Evolutionary conservation across 2,329 filamentous ascomycete species (phyloP).

Genomic region (Corniculantispora saksenae): DNA sequence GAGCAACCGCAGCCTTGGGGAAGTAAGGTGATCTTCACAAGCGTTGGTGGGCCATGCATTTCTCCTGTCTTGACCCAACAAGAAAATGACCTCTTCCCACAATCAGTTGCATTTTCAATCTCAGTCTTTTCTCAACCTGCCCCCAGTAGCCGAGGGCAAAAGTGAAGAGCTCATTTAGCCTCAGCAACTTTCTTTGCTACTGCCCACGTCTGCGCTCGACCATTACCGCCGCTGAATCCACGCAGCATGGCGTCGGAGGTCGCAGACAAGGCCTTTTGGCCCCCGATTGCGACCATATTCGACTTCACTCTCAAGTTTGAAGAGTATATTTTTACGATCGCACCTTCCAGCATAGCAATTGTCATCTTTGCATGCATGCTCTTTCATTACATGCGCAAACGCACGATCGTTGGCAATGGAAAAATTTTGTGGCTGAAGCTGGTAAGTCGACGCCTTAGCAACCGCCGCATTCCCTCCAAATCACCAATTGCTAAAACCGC

Average conservation of each 20-base stretch:
- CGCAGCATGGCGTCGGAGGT: neutral
- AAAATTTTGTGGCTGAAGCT: slow-evolving; percentile 2
- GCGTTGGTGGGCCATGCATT: neutral
- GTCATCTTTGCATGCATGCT: neutral
- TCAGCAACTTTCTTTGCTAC: neutral
- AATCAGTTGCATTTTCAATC: neutral
- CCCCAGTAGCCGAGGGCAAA: neutral
- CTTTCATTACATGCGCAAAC: neutral
- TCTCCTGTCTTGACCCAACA: neutral
- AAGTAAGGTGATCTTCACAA: neutral
- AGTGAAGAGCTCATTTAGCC: neutral
- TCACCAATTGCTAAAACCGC: neutral
- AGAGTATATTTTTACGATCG: neutral
- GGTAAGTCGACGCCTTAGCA: neutral
- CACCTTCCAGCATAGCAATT: neutral
- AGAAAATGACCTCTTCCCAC: neutral
- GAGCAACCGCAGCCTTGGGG: neutral
- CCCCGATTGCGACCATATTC: neutral
- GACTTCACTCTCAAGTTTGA: neutral
- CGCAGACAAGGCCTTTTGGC: neutral
- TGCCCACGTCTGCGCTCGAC: neutral
- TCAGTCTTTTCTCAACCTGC: neutral
- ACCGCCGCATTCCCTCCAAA: neutral
- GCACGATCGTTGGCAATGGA: neutral
- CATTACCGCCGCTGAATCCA: neutral